These are phyloP conservation scores for Pseudonitzschia pungens DNA, from an alignment of 108 stramenopile species.

Conservation along the genomic window DNA sequence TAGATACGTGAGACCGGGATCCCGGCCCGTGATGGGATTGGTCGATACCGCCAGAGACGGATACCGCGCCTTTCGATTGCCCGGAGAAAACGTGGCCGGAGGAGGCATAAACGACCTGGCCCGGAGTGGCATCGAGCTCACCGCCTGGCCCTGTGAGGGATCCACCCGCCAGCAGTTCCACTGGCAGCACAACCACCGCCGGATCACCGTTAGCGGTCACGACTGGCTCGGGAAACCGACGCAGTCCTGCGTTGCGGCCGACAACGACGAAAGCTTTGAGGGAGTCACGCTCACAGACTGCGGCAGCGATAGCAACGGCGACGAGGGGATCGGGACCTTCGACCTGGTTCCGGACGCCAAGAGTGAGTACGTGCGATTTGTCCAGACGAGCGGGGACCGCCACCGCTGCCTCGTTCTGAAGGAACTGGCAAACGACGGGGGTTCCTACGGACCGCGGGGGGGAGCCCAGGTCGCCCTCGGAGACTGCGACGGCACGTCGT, in stretches of 20 bases:
- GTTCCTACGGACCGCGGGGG: conserved; percentile 73
- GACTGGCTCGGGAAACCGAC: conserved; percentile 80
- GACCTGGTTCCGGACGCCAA: conserved; percentile 31
- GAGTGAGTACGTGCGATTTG: conserved; percentile 20
- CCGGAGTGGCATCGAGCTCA: conserved; percentile 78
- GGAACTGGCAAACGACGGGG: conserved; percentile 61
- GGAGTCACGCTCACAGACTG: conserved; percentile 41
- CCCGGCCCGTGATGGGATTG: conserved; percentile 56
- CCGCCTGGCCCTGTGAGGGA: conserved; percentile 89
- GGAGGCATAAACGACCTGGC: conserved; percentile 81
- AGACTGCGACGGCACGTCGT: conserved; percentile 49
- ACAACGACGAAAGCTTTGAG: conserved; percentile 44
- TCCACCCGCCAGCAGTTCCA: conserved; percentile 77
- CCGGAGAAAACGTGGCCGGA: conserved; percentile 64
- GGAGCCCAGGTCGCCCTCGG: conserved; percentile 72
- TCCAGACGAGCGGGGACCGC: conserved; percentile 21
- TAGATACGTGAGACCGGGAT: conserved; percentile 78
- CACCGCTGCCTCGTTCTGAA: conserved; percentile 47
- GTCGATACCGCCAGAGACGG: conserved; percentile 47
- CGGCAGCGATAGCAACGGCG: conserved; percentile 1
- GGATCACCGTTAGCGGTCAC: conserved; percentile 65
- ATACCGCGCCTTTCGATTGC: conserved; percentile 60
- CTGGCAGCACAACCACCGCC: conserved; percentile 41
- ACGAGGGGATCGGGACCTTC: conserved; percentile 40
- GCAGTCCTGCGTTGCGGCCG: conserved; percentile 52